A percentile compares a stretch with the other conserved stretches of the same genome.
phyloP scores from a whole-genome alignment of 2,329 filamentous ascomycete genomes.

The Alternaria sp. region DNA sequence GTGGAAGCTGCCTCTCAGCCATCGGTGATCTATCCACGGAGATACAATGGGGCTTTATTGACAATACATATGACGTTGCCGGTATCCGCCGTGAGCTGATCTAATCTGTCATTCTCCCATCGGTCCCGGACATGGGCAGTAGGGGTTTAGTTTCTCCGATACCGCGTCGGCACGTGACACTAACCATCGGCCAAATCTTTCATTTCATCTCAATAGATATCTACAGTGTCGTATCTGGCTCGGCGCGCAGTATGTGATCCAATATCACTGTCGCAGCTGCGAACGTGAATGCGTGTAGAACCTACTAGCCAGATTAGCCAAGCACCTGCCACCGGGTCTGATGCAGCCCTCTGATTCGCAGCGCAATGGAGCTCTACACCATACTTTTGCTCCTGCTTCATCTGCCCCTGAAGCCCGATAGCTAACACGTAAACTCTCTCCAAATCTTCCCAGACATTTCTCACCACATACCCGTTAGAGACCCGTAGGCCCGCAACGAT shows the following conservation, averaged over 20 bases:
- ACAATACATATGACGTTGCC: constrained; percentile 4
- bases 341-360: constrained; percentile 31
- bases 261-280: constrained; percentile 31
- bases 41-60: neutral
- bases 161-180: constrained; percentile 26
- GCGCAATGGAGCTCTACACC: constrained; percentile 20
- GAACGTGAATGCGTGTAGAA: constrained; percentile 29
- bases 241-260: constrained; percentile 19
- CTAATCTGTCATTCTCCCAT: neutral
- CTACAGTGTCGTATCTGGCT: constrained; percentile 6
- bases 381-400: constrained; percentile 14
- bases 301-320: constrained; percentile 32
- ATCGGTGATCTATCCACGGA: neutral
- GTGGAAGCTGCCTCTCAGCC: constrained; percentile 3
- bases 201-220: constrained; percentile 8
- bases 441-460: neutral
- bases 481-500: constrained; percentile 25
- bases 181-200: constrained; percentile 6
- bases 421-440: constrained; percentile 3
- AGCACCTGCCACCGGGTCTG: constrained; percentile 27
- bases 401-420: constrained; percentile 2
- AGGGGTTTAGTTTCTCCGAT: constrained; percentile 20
- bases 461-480: neutral
- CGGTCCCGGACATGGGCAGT: constrained; percentile 7
- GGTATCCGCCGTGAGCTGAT: constrained; percentile 8